These are phyloP conservation scores for Panicum miliaceum DNA, from an alignment of 176 grass and related monocot genomes.

Conservation along the genomic window DNA sequence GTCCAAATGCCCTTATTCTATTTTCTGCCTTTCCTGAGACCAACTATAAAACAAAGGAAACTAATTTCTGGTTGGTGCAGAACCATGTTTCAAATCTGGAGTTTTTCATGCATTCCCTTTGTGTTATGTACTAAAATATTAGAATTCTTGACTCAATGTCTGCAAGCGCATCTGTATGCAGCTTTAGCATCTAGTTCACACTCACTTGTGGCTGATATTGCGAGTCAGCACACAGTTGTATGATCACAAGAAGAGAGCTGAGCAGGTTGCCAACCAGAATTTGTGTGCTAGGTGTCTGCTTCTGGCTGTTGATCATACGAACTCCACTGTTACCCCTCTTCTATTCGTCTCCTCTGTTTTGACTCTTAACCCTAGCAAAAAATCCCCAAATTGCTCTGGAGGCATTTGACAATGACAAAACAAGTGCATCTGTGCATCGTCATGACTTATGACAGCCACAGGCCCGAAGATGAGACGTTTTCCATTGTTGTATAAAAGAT, in stretches of 20 bases:
- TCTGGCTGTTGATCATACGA: neutral
- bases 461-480: neutral
- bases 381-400: neutral
- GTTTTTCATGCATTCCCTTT: neutral
- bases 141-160: neutral
- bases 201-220: neutral
- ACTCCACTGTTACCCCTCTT: neutral
- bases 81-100: neutral
- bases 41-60: slow-evolving; percentile 4
- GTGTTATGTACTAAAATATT: neutral
- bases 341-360: neutral
- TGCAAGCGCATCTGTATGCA: neutral
- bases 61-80: neutral
- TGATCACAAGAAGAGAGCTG: neutral
- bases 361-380: neutral
- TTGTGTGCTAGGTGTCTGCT: neutral
- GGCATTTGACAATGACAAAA: neutral
- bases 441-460: neutral
- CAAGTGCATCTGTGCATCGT: neutral
- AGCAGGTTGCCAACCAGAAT: slow-evolving; percentile 4
- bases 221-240: neutral
- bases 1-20: neutral
- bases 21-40: neutral
- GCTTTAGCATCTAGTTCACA: neutral
- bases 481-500: neutral